phyloP scores from a whole-genome alignment of 1,284 basidiomycete species.

The Sporisorium iseilematis-ciliati region DNA sequence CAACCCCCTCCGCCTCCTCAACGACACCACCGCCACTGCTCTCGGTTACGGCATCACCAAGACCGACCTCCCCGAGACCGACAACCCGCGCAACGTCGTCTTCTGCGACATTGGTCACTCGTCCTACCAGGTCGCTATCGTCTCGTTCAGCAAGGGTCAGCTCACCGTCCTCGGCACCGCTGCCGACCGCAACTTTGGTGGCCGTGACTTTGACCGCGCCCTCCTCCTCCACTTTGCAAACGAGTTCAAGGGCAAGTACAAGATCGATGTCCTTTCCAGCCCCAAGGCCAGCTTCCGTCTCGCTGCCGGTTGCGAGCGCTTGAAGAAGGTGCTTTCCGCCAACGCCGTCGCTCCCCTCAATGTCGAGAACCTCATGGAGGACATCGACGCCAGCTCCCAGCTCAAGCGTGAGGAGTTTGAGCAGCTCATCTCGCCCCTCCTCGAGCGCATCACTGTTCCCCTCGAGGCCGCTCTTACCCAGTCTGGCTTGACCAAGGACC shows the following conservation, averaged over 20 bases:
- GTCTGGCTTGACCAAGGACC: constrained; percentile 66
- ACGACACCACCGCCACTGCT: constrained; percentile 69
- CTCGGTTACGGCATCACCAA: constrained; percentile 70
- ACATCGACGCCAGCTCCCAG: constrained; percentile 68
- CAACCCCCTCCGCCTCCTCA: constrained; percentile 68
- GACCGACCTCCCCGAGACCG: constrained; percentile 68
- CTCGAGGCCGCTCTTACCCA: constrained; percentile 65
- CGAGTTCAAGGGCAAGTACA: constrained; percentile 70
- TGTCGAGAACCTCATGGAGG: constrained; percentile 69
- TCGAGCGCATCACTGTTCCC: constrained; percentile 60
- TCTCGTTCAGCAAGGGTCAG: constrained; percentile 69
- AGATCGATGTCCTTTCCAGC: constrained; percentile 68
- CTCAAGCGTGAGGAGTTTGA: constrained; percentile 69
- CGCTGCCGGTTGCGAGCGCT: constrained; percentile 66
- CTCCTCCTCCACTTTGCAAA: constrained; percentile 68
- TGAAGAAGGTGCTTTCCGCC: constrained; percentile 70
- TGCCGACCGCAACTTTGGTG: constrained; percentile 68
- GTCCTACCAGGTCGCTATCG: constrained; percentile 68
- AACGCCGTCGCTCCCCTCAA: constrained; percentile 68
- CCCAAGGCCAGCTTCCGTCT: constrained; percentile 69
- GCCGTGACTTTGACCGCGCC: constrained; percentile 68
- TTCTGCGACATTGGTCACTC: constrained; percentile 70
- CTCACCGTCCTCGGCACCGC: constrained; percentile 68
- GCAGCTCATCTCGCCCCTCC: constrained; percentile 63
- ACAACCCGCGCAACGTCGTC: constrained; percentile 67